Evolutionary conservation across 352 stramenopile species (phyloP), one percentile per base, ranked within the genome.

Genomic region (Phytophthora pistaciae): DNA sequence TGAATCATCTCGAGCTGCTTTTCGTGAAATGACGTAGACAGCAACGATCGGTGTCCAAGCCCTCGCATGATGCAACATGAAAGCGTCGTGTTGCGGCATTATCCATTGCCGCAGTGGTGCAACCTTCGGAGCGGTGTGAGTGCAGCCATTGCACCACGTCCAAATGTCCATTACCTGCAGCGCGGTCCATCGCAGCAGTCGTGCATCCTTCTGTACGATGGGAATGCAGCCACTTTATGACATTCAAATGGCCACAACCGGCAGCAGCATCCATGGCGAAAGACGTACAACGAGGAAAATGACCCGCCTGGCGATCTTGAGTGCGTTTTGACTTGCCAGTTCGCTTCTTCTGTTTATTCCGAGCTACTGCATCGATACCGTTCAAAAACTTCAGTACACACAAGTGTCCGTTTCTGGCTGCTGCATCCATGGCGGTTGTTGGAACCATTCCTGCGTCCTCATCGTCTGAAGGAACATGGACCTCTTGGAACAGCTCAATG

Each of bases 91-190:
- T 33, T 40, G 49, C 60, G 18, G 49, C 49, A 46, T 55, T 60
- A 33, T 60, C 49, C 21, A 66, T 60, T 44, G 60, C 49, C 4
- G 33, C 49, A 10, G 21, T 50, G 5, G 60, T 56, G 33, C 46
- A 55, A 23, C 59, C 48, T 48, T 66, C 59, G 3, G 31, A 58
- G 38, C 59, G 59, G 33, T 66, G 42, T 13, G 20, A 62, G 27
- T 71, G 56, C 9, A 71, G 38, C 56, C 64, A 71, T 36, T 71
- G 18, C 7, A 71, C 49, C 1, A 71, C 57, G 23, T 71, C 59
- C 16, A 71, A 44, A 52, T 71, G 64, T 3, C 64, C 56, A 23
- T 71, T 71, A 9, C 20, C 56, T 29, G 64, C 64, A 25, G 57
- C 56, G 1, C 33, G 42, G 33, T 62, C 40, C 64, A 71, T 66